These are phyloP conservation scores for Botryotinia globosa DNA, from an alignment of 2,329 filamentous ascomycete species.

Conservation along the genomic window DNA sequence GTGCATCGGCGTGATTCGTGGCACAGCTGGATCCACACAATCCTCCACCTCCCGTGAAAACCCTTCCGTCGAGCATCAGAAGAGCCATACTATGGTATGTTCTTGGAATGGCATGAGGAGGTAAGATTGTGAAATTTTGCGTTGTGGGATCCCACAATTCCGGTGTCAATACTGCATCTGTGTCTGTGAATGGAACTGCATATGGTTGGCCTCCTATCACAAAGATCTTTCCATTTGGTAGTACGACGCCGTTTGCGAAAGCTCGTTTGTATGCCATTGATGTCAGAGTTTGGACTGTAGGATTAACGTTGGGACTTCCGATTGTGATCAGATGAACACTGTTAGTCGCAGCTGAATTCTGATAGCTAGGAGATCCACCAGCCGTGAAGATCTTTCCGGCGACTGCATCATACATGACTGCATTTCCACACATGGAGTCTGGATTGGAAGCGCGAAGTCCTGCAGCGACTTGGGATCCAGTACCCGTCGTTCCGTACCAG, in stretches of 20 bases:
- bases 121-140: constrained; percentile 42
- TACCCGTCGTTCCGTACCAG: constrained; percentile 51
- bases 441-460: constrained; percentile 45
- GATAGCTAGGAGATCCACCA: constrained; percentile 50
- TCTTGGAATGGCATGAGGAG: constrained; percentile 43
- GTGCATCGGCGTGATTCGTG: constrained; percentile 52
- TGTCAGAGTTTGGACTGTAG: constrained; percentile 38
- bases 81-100: constrained; percentile 51
- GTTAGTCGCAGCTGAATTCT: constrained; percentile 42
- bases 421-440: constrained; percentile 55
- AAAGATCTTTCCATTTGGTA: constrained; percentile 49
- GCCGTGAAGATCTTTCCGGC: constrained; percentile 53
- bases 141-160: constrained; percentile 48
- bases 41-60: constrained; percentile 52
- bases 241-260: constrained; percentile 48
- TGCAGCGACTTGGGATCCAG: constrained; percentile 43
- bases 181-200: constrained; percentile 47
- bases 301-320: constrained; percentile 31
- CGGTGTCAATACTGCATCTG: constrained; percentile 42
- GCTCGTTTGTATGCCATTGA: constrained; percentile 43
- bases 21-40: constrained; percentile 47
- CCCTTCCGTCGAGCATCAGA: constrained; percentile 50
- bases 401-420: constrained; percentile 56
- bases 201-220: constrained; percentile 48
- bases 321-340: constrained; percentile 52